Evolutionary conservation across 2,329 filamentous ascomycete genomes (phyloP), one percentile per base, ranked within the genome.

Genomic region (Periconia macrospinosa): DNA sequence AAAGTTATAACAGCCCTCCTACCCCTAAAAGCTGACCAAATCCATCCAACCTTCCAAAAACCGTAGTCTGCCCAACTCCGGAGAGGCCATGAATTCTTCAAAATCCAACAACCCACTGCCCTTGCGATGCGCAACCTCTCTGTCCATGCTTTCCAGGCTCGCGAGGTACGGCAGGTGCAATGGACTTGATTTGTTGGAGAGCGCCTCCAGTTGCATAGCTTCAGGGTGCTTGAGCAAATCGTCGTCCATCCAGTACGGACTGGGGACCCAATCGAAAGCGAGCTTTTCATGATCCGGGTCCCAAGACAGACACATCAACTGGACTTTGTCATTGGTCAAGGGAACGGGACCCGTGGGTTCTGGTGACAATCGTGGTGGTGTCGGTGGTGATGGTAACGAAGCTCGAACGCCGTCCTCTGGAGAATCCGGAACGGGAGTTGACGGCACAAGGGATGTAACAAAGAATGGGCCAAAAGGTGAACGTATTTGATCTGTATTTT

Each of bases 41-140:
- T 97, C 92, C 73, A 97, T 90, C 93, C 93, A 97, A 65, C 86
- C 90, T 55, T 90, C 90, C 45, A 97, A 80, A 73, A 96, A 93
- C 61, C 90, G 80, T 49, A 87, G 77, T 67, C 86, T 85, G 27
- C 78, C 76, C 20, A 85, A 57, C 44, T 86, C 82, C 77, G 94
- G 91, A 47, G 88, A 86, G 40, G 78, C 78, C 65, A 90, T 86
- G 73, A 97, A 95, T 73, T 97, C 94, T 1, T 83, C 81, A 60
- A 87, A 92, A 67, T 76, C 89, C 45, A 97, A 78, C 66, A 86
- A 85, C 1, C 91, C 93, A 6, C 86, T 89, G 1, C 92, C 92
- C n/a, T 89, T 91, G 23, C 91, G 82, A 53, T 81, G 78, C 52
- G 80, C 80, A 1, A 90, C 87, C 68, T 92, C 86, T 37, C 81